Base-by-base conservation (phyloP, 2,329 filamentous ascomycete genomes). In the Pseudogymnoascus sp. region DNA sequence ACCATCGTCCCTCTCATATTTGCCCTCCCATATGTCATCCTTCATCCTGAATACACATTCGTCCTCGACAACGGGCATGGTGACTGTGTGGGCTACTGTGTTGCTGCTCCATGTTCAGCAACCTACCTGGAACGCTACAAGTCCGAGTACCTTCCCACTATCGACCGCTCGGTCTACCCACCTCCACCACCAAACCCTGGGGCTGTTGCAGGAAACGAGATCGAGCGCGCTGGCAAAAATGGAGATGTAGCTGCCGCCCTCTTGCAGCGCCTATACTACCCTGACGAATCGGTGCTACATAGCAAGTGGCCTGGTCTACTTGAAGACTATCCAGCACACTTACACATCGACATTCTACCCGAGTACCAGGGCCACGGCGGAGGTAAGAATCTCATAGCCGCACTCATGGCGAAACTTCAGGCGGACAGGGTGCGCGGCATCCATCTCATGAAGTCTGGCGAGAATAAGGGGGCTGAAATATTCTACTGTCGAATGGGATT, bases 381-480 rank as follows among this genome's bases (percentile, higher is more conserved):
- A 31, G 58, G 58, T 15, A 59, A 59, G 33, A 59, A 17, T 10
- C 38, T 59, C 35, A 59, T 59, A 41, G n/a, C 21, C 10, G 38
- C 35, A 10, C 38, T 59, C 27, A 12, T 39, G 17, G 58, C 21
- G 6, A 59, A 31, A 41, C 38, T 38, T 15, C 35, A 39, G 58
- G 58, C 13, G 12, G 58, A 59, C 38, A 15, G 27, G 13, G 58
- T 59, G 35, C 21, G 38, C 9, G 58, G 58, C 4, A 27, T 59
- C 35, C 58, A 59, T 59, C 38, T 59, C 35, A 59, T 59, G 58
- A 59, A 59, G 35, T 38, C 58, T 25, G 35, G 58, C n/a, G 58
- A 41, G 17, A 59, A 59, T 17, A 59, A 27, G 21, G 58, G 58
- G 9, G 38, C 58, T 15, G 38, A 38, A 41, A 17, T 59, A 6